These are phyloP conservation scores for Anisodus acutangulus DNA, from an alignment of 257 asterid genomes.

Conservation along the genomic window DNA sequence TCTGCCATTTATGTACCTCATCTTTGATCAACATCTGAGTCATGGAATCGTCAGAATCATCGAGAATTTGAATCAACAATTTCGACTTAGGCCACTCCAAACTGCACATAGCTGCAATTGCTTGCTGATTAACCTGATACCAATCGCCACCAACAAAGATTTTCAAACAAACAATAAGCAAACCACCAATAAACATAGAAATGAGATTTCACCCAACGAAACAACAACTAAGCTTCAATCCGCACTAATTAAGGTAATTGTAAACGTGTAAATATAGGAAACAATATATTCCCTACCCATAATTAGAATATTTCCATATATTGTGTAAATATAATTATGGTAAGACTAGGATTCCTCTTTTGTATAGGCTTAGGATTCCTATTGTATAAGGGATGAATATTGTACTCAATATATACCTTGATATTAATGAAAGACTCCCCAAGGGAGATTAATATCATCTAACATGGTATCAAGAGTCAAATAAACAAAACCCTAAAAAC, in stretches of 20 bases:
- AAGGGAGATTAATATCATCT: too few relatives aligned
- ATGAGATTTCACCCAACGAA: neutral
- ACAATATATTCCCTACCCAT: too few relatives aligned
- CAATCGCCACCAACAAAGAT: conserved; percentile 23
- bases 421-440: too few relatives aligned
- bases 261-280: too few relatives aligned
- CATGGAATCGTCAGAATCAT: conserved; percentile 81
- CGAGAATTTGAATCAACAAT: conserved; percentile 80
- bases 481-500: too few relatives aligned
- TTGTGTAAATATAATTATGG: too few relatives aligned
- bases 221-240: neutral
- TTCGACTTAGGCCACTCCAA: conserved; percentile 90
- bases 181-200: neutral
- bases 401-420: too few relatives aligned
- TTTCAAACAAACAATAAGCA: neutral
- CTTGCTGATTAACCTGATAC: conserved; percentile 84
- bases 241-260: neutral
- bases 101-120: conserved; percentile 85
- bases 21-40: conserved; percentile 70
- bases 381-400: too few relatives aligned
- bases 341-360: too few relatives aligned
- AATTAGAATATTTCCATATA: too few relatives aligned
- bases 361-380: too few relatives aligned
- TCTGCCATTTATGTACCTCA: conserved; percentile 88
- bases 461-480: too few relatives aligned